phyloP scores from a whole-genome alignment of 805 yeast genomes.

The Pichia sporocuriosa region DNA sequence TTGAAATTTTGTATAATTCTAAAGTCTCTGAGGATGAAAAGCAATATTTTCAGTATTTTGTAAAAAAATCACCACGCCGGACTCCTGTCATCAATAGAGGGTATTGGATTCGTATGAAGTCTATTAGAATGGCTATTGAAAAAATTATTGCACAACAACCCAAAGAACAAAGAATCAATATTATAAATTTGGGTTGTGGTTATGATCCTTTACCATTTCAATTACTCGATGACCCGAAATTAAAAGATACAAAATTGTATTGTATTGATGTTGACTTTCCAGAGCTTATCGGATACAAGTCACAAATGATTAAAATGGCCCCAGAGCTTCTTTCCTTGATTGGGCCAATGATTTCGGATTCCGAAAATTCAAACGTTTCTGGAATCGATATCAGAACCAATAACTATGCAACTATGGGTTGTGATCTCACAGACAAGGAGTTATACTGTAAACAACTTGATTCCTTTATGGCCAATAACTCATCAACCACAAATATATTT shows the following conservation, averaged over 20 bases:
- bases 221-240: conserved; percentile 28
- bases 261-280: conserved; percentile 75
- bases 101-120: conserved; percentile 73
- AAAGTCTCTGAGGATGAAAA: conserved; percentile 16
- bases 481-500: conserved; percentile 44
- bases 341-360: conserved; percentile 25
- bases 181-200: conserved; percentile 77
- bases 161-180: conserved; percentile 18
- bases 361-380: conserved; percentile 9
- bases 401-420: conserved; percentile 54
- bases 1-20: conserved; percentile 50
- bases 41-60: conserved; percentile 59
- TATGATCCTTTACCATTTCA: conserved; percentile 59
- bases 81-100: conserved; percentile 81
- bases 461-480: conserved; percentile 19
- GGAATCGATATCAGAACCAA: conserved; percentile 32
- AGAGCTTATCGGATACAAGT: conserved; percentile 53
- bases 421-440: conserved; percentile 50
- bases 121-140: conserved; percentile 48
- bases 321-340: conserved; percentile 41
- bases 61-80: conserved; percentile 56
- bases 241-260: conserved; percentile 22
- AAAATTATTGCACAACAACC: conserved; percentile 34
- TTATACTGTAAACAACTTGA: conserved; percentile 32
- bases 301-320: conserved; percentile 42